These are phyloP conservation scores for Chenopodium formosanum DNA, from an alignment of 148 eudicot genomes.

Conservation along the genomic window DNA sequence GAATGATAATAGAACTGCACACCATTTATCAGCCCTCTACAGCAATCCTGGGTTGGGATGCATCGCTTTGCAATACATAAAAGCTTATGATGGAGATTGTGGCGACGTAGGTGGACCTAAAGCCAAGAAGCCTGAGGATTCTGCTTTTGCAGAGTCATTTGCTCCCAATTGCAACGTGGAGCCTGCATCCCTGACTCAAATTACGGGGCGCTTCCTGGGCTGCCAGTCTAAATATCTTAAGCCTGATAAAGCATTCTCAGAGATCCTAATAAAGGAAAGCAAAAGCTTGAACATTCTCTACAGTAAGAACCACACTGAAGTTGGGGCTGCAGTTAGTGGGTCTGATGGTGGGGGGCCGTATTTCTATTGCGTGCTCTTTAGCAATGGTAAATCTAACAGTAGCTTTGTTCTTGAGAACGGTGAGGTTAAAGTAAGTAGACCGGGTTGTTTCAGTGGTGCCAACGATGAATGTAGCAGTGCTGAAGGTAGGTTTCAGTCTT, in stretches of 20 bases:
- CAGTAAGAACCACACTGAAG: constrained; percentile 79
- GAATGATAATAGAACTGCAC: constrained; percentile 74
- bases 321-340: constrained; percentile 88
- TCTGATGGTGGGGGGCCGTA: constrained; percentile 77
- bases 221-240: constrained; percentile 68
- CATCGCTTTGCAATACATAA: constrained; percentile 89
- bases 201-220: constrained; percentile 85
- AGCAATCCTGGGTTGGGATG: constrained; percentile 85
- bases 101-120: constrained; percentile 60
- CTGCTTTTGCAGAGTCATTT: constrained; percentile 67
- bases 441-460: constrained; percentile 94
- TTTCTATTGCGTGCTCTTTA: constrained; percentile 92
- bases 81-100: constrained; percentile 80
- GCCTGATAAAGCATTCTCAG: constrained; percentile 68
- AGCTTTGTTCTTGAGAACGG: constrained; percentile 67
- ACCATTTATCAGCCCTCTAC: constrained; percentile 48
- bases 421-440: constrained; percentile 54
- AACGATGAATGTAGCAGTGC: constrained; percentile 65
- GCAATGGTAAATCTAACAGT: constrained; percentile 63
- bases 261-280: constrained; percentile 53
- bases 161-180: constrained; percentile 79
- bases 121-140: constrained; percentile 65
- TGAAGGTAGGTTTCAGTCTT: constrained; percentile 20
- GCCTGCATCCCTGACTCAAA: constrained; percentile 51
- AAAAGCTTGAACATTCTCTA: constrained; percentile 69